Percentiles rank a stretch among this genome's conserved stretches.
These are phyloP conservation scores for Kodamaea hsintzibuensis DNA, from an alignment of 805 yeast genomes.

Conservation along the genomic window DNA sequence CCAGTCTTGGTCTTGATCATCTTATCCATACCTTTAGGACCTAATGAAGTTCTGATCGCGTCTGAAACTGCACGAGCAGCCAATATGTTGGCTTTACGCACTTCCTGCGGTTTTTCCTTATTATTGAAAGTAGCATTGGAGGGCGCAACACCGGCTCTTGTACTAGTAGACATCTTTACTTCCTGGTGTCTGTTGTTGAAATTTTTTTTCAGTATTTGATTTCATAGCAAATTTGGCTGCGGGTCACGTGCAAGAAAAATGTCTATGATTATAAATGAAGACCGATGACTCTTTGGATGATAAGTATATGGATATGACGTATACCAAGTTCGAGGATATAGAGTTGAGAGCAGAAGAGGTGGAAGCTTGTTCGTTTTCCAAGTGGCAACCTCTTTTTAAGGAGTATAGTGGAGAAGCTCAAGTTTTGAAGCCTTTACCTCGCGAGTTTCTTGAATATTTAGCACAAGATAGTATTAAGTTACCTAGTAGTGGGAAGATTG, in stretches of 20 bases:
- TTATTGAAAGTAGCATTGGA: conserved; percentile 89
- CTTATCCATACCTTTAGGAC: conserved; percentile 99
- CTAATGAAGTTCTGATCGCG: conserved; percentile 91
- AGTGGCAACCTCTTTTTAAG: conserved; percentile 32
- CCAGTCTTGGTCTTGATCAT: conserved; percentile 95
- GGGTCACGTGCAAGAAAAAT: too few species aligned
- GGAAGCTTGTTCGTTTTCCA: conserved; percentile 33
- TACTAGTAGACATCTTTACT: conserved; percentile 3
- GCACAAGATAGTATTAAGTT: conserved; percentile 66
- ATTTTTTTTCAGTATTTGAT: conserved; percentile 4
- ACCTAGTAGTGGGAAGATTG: conserved; percentile 22
- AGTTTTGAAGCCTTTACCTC: conserved; percentile 35
- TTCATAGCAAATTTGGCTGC: neutral
- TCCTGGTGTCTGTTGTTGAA: conserved; percentile 2
- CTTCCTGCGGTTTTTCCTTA: conserved; percentile 94
- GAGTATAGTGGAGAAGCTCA: conserved; percentile 21
- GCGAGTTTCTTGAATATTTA: conserved; percentile 34
- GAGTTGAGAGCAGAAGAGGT: conserved; percentile 27
- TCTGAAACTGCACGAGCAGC: conserved; percentile 96
- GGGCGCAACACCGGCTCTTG: conserved; percentile 31
- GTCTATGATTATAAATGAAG: neutral
- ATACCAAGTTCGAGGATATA: conserved; percentile 31
- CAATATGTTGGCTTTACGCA: conserved; percentile 80
- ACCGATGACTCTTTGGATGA: neutral
- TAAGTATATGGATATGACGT: conserved; percentile 9